phyloP scores from a whole-genome alignment of 2,329 filamentous ascomycete genomes.

The Trematosphaeria pertusa region DNA sequence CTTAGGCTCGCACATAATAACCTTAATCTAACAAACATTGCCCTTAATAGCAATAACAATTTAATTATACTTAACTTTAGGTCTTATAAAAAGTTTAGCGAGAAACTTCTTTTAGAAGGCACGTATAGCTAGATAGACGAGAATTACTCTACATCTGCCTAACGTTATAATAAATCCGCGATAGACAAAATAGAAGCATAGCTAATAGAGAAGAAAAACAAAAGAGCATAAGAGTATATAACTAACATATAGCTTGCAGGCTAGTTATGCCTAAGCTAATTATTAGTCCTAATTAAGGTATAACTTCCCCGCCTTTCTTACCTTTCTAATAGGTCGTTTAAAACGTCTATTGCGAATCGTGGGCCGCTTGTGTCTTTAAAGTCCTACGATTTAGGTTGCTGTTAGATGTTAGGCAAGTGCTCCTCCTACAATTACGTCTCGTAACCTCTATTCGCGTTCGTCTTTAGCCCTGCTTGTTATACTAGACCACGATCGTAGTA shows the following conservation, averaged over 20 bases:
- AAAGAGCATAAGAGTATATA: slow-evolving; percentile 1
- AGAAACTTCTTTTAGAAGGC: slow-evolving; percentile 3
- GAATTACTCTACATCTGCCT: slow-evolving; percentile 9
- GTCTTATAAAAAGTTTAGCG: slow-evolving; percentile 7
- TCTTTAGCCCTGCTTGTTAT: slow-evolving; percentile 7
- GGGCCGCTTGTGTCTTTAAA: background rate
- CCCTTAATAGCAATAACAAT: slow-evolving; percentile 1
- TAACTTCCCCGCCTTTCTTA: too few species aligned
- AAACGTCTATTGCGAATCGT: slow-evolving; percentile 1
- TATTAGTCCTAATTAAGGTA: too few species aligned
- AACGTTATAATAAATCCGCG: slow-evolving; percentile 4
- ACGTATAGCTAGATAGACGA: slow-evolving; percentile 12
- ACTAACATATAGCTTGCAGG: too few species aligned
- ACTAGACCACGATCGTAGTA: slow-evolving; percentile 9
- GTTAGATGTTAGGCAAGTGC: slow-evolving; percentile 5
- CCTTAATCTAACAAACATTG: slow-evolving; percentile 8
- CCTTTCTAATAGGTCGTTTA: too few species aligned
- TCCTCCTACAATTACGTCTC: slow-evolving; percentile 6
- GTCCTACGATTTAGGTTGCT: slow-evolving; percentile 5
- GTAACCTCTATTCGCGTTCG: slow-evolving; percentile 8
- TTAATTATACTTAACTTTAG: slow-evolving; percentile 7
- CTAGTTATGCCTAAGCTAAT: too few species aligned
- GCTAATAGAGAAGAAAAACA: background rate
- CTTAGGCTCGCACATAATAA: slow-evolving; percentile 17
- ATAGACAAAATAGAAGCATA: slow-evolving; percentile 10